Conservation (phyloP, 495 filamentous ascomycete genomes). For the Podospora anserina region DNA sequence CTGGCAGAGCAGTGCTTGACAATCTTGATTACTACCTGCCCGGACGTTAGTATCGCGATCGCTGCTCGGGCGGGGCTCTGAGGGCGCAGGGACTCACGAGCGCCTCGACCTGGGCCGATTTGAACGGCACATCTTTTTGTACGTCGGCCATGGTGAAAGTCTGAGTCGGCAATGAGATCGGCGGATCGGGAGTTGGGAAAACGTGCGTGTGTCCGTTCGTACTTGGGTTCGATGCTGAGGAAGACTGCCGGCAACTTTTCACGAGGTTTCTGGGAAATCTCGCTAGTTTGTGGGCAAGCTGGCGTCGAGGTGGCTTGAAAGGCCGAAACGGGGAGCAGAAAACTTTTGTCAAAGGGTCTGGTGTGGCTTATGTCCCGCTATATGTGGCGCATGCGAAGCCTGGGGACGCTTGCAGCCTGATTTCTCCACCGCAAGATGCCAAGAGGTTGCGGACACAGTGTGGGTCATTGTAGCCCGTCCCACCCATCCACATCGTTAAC, state of each 20-base stretch:
- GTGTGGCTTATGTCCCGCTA: conserved; percentile 6
- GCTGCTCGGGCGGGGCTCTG: conserved; percentile 22
- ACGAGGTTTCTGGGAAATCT: conserved; percentile 27
- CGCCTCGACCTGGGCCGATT: conserved; percentile 80
- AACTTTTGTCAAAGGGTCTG: conserved; percentile 4
- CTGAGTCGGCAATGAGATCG: conserved; percentile 11
- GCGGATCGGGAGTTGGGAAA: not conserved
- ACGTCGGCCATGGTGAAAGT: conserved; percentile 41
- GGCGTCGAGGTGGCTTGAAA: conserved; percentile 17
- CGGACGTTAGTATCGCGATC: conserved; percentile 20
- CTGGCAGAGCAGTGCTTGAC: conserved; percentile 84
- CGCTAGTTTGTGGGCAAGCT: conserved; percentile 37
- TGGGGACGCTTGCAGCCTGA: not conserved
- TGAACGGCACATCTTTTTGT: conserved; percentile 61
- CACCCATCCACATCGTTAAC: not conserved
- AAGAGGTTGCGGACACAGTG: not conserved
- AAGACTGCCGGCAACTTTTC: conserved; percentile 14
- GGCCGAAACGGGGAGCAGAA: not conserved
- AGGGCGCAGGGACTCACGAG: conserved; percentile 51
- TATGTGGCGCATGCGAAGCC: not conserved
- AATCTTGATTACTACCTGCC: conserved; percentile 91
- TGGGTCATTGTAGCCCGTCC: not conserved
- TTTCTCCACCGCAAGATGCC: not conserved
- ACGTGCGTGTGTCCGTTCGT: not conserved
- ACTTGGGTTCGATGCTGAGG: conserved; percentile 15